Evolutionary conservation across 306 rosid genomes (phyloP).

Genomic region (Oemleria cerasiformis): DNA sequence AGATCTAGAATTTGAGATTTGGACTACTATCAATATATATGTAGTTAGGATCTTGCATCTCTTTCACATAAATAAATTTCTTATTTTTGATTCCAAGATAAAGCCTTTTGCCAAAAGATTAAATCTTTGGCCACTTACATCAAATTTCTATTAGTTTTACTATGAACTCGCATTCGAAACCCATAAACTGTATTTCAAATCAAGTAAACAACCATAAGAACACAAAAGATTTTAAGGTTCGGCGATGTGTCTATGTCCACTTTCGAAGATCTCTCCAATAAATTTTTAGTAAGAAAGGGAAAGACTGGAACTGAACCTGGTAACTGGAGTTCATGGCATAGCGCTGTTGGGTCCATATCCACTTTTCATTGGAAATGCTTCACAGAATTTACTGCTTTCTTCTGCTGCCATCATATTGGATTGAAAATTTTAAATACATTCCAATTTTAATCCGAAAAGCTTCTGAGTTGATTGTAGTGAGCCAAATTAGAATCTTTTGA

Average conservation of each 20-base stretch:
- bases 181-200: too few species aligned
- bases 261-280: background rate
- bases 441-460: too few species aligned
- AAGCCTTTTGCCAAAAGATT: background rate
- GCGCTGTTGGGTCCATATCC: conserved; percentile 42
- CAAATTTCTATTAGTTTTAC: background rate
- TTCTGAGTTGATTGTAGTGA: too few species aligned
- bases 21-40: background rate
- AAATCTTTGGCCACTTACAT: background rate
- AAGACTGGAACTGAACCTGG: conserved; percentile 10
- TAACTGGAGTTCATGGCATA: conserved; percentile 25
- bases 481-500: too few species aligned
- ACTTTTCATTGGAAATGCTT: conserved; percentile 33
- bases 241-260: background rate
- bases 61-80: background rate
- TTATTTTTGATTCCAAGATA: background rate
- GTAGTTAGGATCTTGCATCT: background rate
- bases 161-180: background rate
- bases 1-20: background rate
- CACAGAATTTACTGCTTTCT: background rate
- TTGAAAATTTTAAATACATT: too few species aligned
- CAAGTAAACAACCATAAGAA: too few species aligned
- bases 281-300: background rate
- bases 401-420: background rate
- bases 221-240: too few species aligned